A percentile compares a stretch with the other conserved stretches of the same genome.
These are phyloP conservation scores for Oidiodendron maius DNA, from an alignment of 495 filamentous ascomycete genomes.

Conservation along the genomic window DNA sequence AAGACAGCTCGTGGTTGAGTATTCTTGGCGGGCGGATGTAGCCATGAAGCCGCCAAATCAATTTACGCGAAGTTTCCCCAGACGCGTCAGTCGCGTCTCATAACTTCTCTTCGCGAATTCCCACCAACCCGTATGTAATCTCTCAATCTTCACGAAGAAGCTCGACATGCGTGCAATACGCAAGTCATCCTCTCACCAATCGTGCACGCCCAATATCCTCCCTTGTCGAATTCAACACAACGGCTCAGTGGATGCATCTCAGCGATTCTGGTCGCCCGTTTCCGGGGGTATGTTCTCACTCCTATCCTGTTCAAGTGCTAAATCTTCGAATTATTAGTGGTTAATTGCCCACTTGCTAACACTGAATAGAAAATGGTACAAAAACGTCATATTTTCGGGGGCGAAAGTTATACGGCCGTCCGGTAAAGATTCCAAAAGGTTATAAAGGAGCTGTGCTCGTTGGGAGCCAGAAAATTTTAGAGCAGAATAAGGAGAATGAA, in stretches of 20 bases:
- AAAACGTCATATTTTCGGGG: slow-evolving; percentile 74
- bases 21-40: too few species aligned
- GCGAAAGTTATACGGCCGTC: slow-evolving; percentile 67
- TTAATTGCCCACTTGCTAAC: not conserved
- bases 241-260: slow-evolving; percentile 58
- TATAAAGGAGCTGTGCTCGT: slow-evolving; percentile 58
- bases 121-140: too few species aligned
- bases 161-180: slow-evolving; percentile 20
- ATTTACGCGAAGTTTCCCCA: too few species aligned
- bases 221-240: slow-evolving; percentile 80
- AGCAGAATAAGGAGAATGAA: slow-evolving; percentile 24
- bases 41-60: too few species aligned
- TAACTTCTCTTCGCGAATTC: too few species aligned
- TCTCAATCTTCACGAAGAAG: too few species aligned
- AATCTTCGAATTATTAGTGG: not conserved
- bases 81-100: too few species aligned
- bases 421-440: slow-evolving; percentile 62
- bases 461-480: slow-evolving; percentile 18
- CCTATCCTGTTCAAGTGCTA: not conserved
- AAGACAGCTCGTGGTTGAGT: too few species aligned
- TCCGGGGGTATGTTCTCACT: slow-evolving; percentile 19
- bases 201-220: slow-evolving; percentile 69
- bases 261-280: slow-evolving; percentile 65
- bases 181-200: slow-evolving; percentile 22
- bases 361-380: slow-evolving; percentile 29